Conservation (phyloP, 108 stramenopile genomes). For the Cyclotella atomus region DNA sequence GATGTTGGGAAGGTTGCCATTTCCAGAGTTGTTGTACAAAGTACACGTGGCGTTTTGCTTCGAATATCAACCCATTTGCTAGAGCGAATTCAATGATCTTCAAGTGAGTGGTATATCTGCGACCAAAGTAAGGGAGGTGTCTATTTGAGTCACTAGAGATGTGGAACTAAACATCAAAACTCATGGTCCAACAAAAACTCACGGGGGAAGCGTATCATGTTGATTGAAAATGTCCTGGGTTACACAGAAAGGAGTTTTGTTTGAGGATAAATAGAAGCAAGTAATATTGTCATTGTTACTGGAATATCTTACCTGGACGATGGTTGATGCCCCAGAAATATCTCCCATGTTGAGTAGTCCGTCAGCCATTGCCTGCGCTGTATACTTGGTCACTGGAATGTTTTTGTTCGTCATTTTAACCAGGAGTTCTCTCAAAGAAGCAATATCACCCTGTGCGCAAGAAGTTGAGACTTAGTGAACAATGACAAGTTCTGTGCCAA, state of each 20-base stretch:
- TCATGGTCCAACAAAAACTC: neutral
- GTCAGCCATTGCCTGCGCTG: slow-evolving; percentile 71
- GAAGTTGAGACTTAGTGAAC: neutral
- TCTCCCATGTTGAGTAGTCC: slow-evolving; percentile 81
- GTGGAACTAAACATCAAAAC: too few species aligned
- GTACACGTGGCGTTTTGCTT: slow-evolving; percentile 87
- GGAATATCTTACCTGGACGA: slow-evolving; percentile 20
- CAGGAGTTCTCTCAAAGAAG: slow-evolving; percentile 67
- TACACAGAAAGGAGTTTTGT: neutral
- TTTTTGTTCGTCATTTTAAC: slow-evolving; percentile 65
- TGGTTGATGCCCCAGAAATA: slow-evolving; percentile 59
- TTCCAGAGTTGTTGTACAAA: slow-evolving; percentile 87
- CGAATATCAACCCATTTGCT: slow-evolving; percentile 65
- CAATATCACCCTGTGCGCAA: slow-evolving; percentile 32
- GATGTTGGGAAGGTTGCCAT: slow-evolving; percentile 72
- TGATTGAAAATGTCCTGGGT: slow-evolving; percentile 86
- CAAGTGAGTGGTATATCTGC: slow-evolving; percentile 74
- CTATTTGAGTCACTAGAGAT: too few species aligned
- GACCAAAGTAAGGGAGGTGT: too few species aligned
- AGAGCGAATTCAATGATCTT: slow-evolving; percentile 85
- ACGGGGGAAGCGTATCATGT: slow-evolving; percentile 76
- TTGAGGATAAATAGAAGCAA: neutral
- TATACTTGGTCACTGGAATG: slow-evolving; percentile 62
- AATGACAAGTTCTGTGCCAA: neutral
- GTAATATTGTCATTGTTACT: neutral